Conservation (phyloP, 2,329 filamentous ascomycete genomes). For the Aspergillus luchuensis region DNA sequence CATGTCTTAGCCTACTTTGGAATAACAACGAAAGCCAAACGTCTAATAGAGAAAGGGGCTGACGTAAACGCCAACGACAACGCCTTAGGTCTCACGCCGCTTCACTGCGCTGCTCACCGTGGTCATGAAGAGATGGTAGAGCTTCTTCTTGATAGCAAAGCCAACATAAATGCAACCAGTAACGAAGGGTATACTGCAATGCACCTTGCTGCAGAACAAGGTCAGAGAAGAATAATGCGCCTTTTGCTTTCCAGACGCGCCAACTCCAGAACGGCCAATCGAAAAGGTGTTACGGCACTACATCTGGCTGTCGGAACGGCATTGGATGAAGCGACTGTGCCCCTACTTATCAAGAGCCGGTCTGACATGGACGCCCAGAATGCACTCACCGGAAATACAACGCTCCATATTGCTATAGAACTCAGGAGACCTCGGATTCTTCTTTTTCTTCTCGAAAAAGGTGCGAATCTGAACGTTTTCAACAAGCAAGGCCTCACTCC, state of each 20-base stretch:
- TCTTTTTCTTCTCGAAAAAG: conserved; percentile 32
- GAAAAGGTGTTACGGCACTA: conserved; percentile 24
- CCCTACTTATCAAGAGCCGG: conserved; percentile 30
- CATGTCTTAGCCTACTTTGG: conserved; percentile 36
- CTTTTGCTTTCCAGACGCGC: conserved; percentile 20
- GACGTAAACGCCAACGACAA: conserved; percentile 30
- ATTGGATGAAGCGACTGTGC: conserved; percentile 32
- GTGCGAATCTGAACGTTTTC: conserved; percentile 25
- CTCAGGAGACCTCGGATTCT: conserved; percentile 30
- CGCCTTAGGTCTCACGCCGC: conserved; percentile 24
- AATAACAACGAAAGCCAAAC: conserved; percentile 26
- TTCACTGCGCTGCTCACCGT: conserved; percentile 33
- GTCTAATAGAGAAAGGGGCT: conserved; percentile 29
- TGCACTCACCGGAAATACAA: conserved; percentile 28
- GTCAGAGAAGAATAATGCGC: conserved; percentile 32
- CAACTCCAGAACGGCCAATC: conserved; percentile 22
- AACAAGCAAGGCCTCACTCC: conserved; percentile 32
- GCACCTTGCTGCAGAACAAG: conserved; percentile 31
- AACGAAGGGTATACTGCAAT: conserved; percentile 34
- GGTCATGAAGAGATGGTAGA: conserved; percentile 36
- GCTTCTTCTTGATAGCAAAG: conserved; percentile 29
- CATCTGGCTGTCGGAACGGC: conserved; percentile 33
- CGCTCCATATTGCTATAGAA: conserved; percentile 32
- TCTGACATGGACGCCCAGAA: conserved; percentile 30
- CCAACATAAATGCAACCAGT: conserved; percentile 27